Evolutionary conservation across 2,329 filamentous ascomycete species (phyloP), one percentile per base, ranked within the genome.

Genomic region (Aspergillus phoenicis): DNA sequence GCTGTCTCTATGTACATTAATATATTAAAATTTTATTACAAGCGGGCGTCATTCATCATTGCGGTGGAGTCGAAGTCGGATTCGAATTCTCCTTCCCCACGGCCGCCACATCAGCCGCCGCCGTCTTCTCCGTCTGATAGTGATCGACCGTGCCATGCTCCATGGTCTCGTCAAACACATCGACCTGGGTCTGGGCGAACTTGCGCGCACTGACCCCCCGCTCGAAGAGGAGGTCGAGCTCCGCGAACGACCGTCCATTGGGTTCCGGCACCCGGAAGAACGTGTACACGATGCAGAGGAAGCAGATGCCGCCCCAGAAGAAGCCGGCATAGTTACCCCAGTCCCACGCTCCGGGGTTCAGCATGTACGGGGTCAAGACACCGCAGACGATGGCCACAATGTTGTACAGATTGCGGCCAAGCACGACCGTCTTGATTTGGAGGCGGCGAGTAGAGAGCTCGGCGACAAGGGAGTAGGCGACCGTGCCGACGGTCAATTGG

Each of bases 251-350:
- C 45, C 92, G 87, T 8, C 91, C 93, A 3, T 81, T 81, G 0
- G 93, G 91, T 73, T 97, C 92, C 0, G 93, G 93, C 0, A 94
- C 81, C 11, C 90, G 85, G 81, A 93, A 93, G 72, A 87, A 94
- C 0, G 89, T 89, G 78, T 94, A 96, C 15, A 95, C 78, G 70
- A 93, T 87, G 79, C 91, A 95, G 58, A 87, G 77, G 78, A 92
- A 91, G 77, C 91, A 94, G 60, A 91, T 88, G 0, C 88, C 90
- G 13, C 87, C 88, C 90, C 92, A 92, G 81, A 96, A 96, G 80
- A 96, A 96, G 28, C 93, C 92, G 0, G 92, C 86, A 69, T 85
- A 95, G 78, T 95, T 95, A 62, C 86, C 83, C 93, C 92, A 97
- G 77, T 96, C 82, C 93, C 93, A 97, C 0, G 87, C 89, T 1